Evolutionary conservation across 805 yeast species (phyloP).

Genomic region (Starmera pachycereana): DNA sequence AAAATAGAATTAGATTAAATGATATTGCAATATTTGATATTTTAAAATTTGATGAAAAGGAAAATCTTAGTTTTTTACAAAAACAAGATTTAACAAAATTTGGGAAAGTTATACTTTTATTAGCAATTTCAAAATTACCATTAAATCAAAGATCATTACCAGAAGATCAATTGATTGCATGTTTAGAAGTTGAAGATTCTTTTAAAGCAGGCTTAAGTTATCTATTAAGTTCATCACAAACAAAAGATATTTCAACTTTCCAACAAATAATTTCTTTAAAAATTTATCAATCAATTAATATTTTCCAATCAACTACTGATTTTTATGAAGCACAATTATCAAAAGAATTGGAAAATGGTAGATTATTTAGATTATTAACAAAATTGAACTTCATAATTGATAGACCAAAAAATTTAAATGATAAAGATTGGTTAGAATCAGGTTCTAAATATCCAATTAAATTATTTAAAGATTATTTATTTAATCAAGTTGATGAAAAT

Average conservation of each 20-base stretch:
- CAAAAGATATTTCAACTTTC: slow-evolving; percentile 22
- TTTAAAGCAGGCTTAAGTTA: slow-evolving; percentile 35
- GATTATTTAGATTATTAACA: slow-evolving; percentile 71
- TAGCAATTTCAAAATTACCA: slow-evolving; percentile 32
- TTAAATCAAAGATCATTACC: slow-evolving; percentile 6
- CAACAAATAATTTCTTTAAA: slow-evolving; percentile 32
- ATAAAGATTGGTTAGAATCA: slow-evolving; percentile 57
- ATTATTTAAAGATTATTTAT: slow-evolving; percentile 74
- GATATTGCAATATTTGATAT: slow-evolving; percentile 68
- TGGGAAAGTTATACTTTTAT: slow-evolving; percentile 49
- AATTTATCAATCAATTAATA: slow-evolving; percentile 37
- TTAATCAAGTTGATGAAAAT: slow-evolving; percentile 69
- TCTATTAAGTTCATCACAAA: slow-evolving; percentile 19
- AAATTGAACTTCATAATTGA: slow-evolving; percentile 74
- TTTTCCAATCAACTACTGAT: slow-evolving; percentile 42
- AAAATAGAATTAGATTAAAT: slow-evolving; percentile 60
- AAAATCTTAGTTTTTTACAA: slow-evolving; percentile 26
- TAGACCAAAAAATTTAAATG: slow-evolving; percentile 54
- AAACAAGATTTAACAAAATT: slow-evolving; percentile 45
- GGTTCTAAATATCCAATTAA: slow-evolving; percentile 67
- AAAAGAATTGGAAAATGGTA: slow-evolving; percentile 77
- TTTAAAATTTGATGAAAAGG: slow-evolving; percentile 28
- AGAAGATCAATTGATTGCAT: slow-evolving; percentile 12
- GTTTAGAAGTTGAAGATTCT: slow-evolving; percentile 30
- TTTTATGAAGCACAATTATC: slow-evolving; percentile 50